Percentiles rank a stretch among this genome's conserved stretches.
These are phyloP conservation scores for Corymbia citriodora DNA, from an alignment of 441 rosid genomes.

Conservation along the genomic window DNA sequence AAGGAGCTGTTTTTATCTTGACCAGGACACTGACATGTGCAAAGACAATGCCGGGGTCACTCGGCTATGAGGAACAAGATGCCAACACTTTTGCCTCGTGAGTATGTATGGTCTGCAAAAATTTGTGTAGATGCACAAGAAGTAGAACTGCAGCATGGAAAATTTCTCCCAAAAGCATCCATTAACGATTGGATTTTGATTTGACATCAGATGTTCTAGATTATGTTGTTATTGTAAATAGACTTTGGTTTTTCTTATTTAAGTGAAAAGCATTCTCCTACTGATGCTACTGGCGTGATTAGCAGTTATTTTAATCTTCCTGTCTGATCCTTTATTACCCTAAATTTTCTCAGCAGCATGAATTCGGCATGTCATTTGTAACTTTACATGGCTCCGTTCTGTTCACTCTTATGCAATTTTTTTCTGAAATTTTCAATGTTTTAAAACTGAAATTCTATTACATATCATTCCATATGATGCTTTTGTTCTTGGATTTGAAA, in stretches of 20 bases:
- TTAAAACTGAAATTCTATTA: not conserved
- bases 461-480: not conserved
- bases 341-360: not conserved
- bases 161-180: not conserved
- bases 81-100: constrained; percentile 8
- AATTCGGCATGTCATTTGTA: not conserved
- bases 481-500: not conserved
- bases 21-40: constrained; percentile 5
- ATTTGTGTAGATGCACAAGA: not conserved
- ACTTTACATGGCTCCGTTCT: not conserved
- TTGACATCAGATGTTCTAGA: not conserved
- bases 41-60: constrained; percentile 13
- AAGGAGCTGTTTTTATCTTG: not conserved
- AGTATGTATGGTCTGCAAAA: not conserved
- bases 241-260: not conserved
- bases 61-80: constrained; percentile 10
- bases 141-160: not conserved
- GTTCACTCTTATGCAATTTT: not conserved
- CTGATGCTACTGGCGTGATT: not conserved
- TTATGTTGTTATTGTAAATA: not conserved
- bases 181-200: not conserved
- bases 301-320: not conserved
- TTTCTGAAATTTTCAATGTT: not conserved
- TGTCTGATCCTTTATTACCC: too few relatives aligned
- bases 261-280: not conserved